Evolutionary conservation across 2,329 filamentous ascomycete genomes (phyloP).

Genomic region (Epichloe gansuensis): DNA sequence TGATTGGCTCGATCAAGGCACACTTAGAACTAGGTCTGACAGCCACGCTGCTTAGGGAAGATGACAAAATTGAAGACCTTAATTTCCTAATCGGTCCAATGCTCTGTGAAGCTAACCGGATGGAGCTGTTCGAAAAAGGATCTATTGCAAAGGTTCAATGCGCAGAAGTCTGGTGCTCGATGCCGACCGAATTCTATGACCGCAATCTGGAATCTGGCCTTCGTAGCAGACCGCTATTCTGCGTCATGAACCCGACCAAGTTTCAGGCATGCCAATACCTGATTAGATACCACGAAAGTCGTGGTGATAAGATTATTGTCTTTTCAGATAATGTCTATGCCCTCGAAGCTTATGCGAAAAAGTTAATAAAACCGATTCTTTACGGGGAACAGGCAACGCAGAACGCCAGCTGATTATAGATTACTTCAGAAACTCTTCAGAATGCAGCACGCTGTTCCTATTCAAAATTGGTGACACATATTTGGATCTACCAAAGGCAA

Average conservation of each 20-base stretch:
- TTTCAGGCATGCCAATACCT: slow-evolving; percentile 95
- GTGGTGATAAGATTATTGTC: slow-evolving; percentile 95
- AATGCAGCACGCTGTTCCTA: slow-evolving; percentile 88
- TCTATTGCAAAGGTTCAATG: slow-evolving; percentile 97
- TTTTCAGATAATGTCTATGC: slow-evolving; percentile 98
- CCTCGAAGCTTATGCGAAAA: slow-evolving; percentile 70
- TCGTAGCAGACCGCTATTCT: slow-evolving; percentile 44
- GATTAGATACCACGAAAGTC: slow-evolving; percentile 92
- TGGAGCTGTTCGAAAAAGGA: slow-evolving; percentile 92
- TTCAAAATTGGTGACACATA: slow-evolving; percentile 98
- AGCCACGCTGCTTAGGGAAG: slow-evolving; percentile 85
- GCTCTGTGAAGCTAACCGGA: slow-evolving; percentile 97
- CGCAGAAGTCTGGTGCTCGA: slow-evolving; percentile 97
- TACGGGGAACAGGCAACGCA: slow-evolving; percentile 78
- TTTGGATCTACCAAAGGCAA: slow-evolving; percentile 92
- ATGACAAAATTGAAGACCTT: slow-evolving; percentile 94
- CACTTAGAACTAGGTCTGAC: slow-evolving; percentile 93
- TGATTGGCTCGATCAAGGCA: slow-evolving; percentile 84
- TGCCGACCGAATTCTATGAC: slow-evolving; percentile 96
- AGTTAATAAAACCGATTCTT: slow-evolving; percentile 78
- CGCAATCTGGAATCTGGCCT: slow-evolving; percentile 62
- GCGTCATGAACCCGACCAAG: slow-evolving; percentile 96
- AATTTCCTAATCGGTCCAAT: slow-evolving; percentile 98
- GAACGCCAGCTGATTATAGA: slow-evolving; percentile 82
- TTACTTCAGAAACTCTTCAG: slow-evolving; percentile 57